phyloP scores from a whole-genome alignment of 768 basidiomycete species.

The Tricholoma flavovirens region DNA sequence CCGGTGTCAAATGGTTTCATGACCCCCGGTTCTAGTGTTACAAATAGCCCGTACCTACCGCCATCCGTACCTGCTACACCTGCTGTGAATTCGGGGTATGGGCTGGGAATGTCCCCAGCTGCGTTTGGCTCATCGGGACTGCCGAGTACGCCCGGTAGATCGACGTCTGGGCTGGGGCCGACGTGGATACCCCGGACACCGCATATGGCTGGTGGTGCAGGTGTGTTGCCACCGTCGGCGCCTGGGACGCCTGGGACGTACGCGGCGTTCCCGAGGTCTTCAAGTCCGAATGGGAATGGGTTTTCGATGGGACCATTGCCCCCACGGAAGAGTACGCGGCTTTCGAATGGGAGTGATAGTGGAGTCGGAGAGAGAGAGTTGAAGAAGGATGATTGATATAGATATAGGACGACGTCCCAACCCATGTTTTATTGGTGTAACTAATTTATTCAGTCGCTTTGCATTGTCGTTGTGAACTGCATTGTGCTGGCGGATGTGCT shows the following conservation, averaged over 20 bases:
- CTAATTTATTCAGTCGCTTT: neutral
- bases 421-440: neutral
- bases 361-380: neutral
- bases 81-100: constrained; percentile 3
- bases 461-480: neutral
- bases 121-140: constrained; percentile 8
- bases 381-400: neutral
- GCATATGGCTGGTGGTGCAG: neutral
- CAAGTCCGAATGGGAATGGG: constrained; percentile 24
- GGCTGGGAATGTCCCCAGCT: constrained; percentile 2
- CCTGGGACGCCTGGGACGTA: constrained; percentile 31
- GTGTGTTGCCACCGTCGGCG: constrained; percentile 9
- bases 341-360: neutral
- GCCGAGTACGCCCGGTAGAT: constrained; percentile 10
- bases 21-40: constrained; percentile 15
- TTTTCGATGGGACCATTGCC: constrained; percentile 20
- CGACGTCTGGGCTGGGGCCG: constrained; percentile 7
- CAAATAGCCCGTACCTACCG: neutral
- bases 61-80: constrained; percentile 4
- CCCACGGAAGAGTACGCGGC: neutral
- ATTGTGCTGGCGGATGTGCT: neutral
- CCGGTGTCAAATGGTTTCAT: constrained; percentile 27
- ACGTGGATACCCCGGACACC: constrained; percentile 14
- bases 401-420: neutral
- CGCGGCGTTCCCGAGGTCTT: constrained; percentile 29